Evolutionary conservation across 345 rosid genomes (phyloP), one percentile per base, ranked within the genome.

Genomic region (Aegle marmelos): DNA sequence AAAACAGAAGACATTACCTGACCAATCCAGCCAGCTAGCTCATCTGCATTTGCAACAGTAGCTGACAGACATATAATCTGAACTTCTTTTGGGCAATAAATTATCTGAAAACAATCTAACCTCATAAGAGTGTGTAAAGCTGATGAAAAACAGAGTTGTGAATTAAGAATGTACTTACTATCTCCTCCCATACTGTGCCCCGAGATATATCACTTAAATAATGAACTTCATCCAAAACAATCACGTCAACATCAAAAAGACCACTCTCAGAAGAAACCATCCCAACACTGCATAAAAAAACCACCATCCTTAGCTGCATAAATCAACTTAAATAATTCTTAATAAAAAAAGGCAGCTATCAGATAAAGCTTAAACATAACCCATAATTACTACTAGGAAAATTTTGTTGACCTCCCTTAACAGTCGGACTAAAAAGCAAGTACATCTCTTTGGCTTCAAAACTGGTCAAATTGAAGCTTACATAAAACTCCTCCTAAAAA

Each of bases 171-270:
- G 56, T 59, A 87, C 97, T 86, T 85, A 91, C 97, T 50, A 93
- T 93, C 89, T 93, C 97, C 86, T 93, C 97, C 98, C 98, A 95
- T 64, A 95, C 98, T 39, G 98, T 95, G 33, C 98, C 98, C 60
- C 94, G 91, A 79, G 94, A 95, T 56, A 95, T 93, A 67, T 95
- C 98, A 56, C 99, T 93, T 74, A 95, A 83, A 88, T 91, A 95
- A 89, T 95, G 99, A 89, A 95, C 99, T 90, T 93, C 98, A 72
- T 95, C 99, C 79, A 93, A 83, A 89, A 95, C 93, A 86, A 95
- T 89, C 14, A 86, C 95, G 88, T 95, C 97, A 75, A 95, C 98
- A 79, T 87, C 90, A 78, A 92, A 88, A 81, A 95, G 96, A 31
- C 98, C 93, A 80, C 91, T 88, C 76, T 94, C 89, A 63, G 97